Conservation (phyloP, 306 rosid genomes). For the Quercus agrifolia region DNA sequence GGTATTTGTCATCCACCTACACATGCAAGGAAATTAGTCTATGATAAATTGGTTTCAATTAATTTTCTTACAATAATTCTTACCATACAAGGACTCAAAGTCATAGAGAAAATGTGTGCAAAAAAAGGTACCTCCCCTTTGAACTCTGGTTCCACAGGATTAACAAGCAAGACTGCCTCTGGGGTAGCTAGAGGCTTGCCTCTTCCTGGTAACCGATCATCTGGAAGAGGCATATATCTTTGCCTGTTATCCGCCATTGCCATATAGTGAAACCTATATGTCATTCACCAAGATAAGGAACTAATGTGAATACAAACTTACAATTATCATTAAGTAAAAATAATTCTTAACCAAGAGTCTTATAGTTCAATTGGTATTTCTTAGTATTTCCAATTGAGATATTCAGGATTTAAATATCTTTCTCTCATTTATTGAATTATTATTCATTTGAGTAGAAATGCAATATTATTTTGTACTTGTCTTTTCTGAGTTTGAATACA, state of each 20-base stretch:
- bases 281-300: neutral
- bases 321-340: no score
- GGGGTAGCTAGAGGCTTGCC: conserved; percentile 59
- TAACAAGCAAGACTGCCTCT: conserved; percentile 69
- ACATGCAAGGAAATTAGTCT: neutral
- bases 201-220: conserved; percentile 54
- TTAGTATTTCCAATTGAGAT: no score
- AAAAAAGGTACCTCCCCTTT: conserved; percentile 58
- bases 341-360: no score
- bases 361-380: no score
- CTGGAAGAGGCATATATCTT: conserved; percentile 86
- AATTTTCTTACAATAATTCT: neutral
- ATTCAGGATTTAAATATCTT: no score
- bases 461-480: conserved; percentile 40
- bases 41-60: neutral
- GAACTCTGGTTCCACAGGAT: conserved; percentile 71
- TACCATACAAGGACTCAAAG: neutral
- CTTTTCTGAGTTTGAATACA: conserved; percentile 77
- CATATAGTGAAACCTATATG: conserved; percentile 78
- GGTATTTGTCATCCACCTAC: conserved; percentile 93
- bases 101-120: no score
- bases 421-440: no score
- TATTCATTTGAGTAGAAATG: no score
- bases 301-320: neutral
- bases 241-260: conserved; percentile 67